A percentile compares a stretch with the other conserved stretches of the same genome.
Conservation (phyloP, 257 asterid genomes). For the Anisodus acutangulus region DNA sequence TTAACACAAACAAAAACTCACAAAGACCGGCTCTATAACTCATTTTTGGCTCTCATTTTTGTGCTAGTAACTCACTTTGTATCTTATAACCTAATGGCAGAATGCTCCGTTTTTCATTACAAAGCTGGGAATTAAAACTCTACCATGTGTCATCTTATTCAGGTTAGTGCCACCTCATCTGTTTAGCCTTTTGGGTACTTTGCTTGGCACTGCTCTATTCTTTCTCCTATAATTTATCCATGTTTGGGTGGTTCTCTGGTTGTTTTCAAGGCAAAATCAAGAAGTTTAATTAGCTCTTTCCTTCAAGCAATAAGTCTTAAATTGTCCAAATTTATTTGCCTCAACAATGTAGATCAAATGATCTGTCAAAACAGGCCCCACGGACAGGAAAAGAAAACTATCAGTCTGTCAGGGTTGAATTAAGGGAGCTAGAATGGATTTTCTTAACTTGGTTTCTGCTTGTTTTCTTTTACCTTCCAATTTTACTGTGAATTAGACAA, state of each 20-base stretch:
- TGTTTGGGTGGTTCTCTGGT: slow-evolving; percentile 24
- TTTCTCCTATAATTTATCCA: slow-evolving; percentile 21
- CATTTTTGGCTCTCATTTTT: slow-evolving; percentile 20
- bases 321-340: background rate
- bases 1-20: background rate
- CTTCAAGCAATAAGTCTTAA: background rate
- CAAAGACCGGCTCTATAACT: background rate
- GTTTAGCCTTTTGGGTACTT: slow-evolving; percentile 19
- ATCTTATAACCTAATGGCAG: slow-evolving; percentile 49
- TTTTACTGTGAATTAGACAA: background rate
- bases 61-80: background rate
- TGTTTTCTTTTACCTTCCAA: background rate
- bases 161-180: slow-evolving; percentile 52
- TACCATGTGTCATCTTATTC: slow-evolving; percentile 90
- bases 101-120: slow-evolving; percentile 94
- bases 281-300: background rate
- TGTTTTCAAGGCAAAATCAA: slow-evolving; percentile 4
- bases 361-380: background rate
- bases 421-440: background rate
- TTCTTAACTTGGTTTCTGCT: background rate
- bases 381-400: background rate
- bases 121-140: slow-evolving; percentile 82
- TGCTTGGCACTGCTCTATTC: background rate
- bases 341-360: background rate
- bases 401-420: background rate